Conservation (phyloP, 2,329 filamentous ascomycete genomes). For the Blumeria graminis region DNA sequence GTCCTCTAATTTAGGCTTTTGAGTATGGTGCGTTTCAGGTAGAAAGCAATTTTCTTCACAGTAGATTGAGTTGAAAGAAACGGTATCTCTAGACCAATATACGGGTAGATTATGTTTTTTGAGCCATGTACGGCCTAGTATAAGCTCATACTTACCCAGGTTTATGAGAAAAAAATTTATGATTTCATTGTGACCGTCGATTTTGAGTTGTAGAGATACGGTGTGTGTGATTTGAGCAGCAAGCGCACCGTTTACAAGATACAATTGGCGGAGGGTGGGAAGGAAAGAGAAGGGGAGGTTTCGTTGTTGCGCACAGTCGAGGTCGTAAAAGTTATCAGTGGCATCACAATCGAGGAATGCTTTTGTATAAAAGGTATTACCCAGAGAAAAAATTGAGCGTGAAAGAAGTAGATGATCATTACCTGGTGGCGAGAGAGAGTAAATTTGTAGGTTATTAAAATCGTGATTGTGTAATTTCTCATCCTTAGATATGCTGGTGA, state of each 20-base stretch:
- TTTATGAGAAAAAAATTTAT: background rate
- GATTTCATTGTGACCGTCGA: background rate
- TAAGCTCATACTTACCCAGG: background rate
- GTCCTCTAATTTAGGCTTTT: background rate
- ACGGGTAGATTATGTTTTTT: background rate
- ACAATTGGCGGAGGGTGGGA: background rate
- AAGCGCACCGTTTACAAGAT: background rate
- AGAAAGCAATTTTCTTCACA: background rate
- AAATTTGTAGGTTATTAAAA: background rate
- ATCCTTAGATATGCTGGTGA: too few relatives aligned
- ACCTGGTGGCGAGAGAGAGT: background rate
- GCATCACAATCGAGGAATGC: background rate
- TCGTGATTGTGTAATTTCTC: background rate
- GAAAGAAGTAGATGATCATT: background rate
- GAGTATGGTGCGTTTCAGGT: background rate
- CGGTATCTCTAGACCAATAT: background rate
- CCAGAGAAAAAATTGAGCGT: background rate
- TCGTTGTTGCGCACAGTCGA: background rate
- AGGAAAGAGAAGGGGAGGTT: background rate
- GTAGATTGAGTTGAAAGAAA: background rate
- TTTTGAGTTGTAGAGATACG: background rate
- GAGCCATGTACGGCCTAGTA: background rate
- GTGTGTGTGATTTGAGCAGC: background rate
- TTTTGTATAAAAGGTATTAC: background rate
- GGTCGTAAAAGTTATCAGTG: background rate